A percentile compares a stretch with the other conserved stretches of the same genome.
Evolutionary conservation across 805 yeast species (phyloP).

Genomic region (Naumovozyma castellii): DNA sequence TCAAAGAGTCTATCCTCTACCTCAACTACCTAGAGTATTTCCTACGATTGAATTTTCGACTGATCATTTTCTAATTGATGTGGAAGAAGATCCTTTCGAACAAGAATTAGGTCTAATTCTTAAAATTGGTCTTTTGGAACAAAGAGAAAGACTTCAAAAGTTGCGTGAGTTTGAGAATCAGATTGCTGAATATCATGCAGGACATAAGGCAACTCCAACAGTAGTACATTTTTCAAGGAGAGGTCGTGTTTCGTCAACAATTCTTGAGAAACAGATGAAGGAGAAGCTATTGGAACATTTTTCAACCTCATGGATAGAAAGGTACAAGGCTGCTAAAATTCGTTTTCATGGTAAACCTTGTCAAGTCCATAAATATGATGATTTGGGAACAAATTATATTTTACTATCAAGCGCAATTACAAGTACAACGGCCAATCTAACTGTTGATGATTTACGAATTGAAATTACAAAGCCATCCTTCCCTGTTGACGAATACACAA

Average conservation of each 20-base stretch:
- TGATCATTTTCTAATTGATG: constrained; percentile 35
- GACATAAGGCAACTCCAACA: background rate
- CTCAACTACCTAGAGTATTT: constrained; percentile 24
- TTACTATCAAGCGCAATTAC: constrained; percentile 18
- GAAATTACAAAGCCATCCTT: constrained; percentile 27
- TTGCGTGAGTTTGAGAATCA: constrained; percentile 20
- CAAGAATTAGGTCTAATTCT: constrained; percentile 46
- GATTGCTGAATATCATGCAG: background rate
- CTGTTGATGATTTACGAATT: constrained; percentile 17
- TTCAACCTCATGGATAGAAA: constrained; percentile 34
- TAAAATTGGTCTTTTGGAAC: constrained; percentile 52
- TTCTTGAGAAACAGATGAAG: constrained; percentile 6
- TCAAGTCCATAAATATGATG: constrained; percentile 10
- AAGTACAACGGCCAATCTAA: constrained; percentile 22
- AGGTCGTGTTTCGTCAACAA: background rate
- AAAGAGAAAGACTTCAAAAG: constrained; percentile 40
- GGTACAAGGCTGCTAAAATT: constrained; percentile 26
- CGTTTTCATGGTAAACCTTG: constrained; percentile 25
- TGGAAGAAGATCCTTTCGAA: constrained; percentile 62
- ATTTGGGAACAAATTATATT: constrained; percentile 13
- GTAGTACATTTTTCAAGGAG: background rate
- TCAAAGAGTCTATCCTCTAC: constrained; percentile 18
- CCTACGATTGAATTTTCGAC: constrained; percentile 39
- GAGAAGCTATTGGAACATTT: constrained; percentile 26
- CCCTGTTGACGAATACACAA: constrained; percentile 19